phyloP scores from a whole-genome alignment of 352 stramenopile species.

The Pythium graminicola region DNA sequence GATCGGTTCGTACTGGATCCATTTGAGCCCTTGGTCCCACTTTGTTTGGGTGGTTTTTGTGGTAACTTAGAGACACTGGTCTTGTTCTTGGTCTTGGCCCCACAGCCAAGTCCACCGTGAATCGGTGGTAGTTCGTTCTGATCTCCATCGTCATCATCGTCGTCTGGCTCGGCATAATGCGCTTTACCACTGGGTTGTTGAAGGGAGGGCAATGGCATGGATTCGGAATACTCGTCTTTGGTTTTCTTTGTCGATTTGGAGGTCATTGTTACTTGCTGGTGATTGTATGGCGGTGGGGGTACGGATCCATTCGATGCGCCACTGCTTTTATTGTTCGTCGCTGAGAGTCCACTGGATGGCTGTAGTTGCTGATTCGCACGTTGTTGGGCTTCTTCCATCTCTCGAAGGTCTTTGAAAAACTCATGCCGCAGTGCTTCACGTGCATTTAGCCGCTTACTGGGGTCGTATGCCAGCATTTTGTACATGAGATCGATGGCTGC shows the following conservation, averaged over 20 bases:
- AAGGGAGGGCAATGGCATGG: constrained; percentile 48
- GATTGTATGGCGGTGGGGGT: constrained; percentile 11
- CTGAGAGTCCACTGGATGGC: neutral
- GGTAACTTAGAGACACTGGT: constrained; percentile 5
- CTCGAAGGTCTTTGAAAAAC: constrained; percentile 86
- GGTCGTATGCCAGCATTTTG: constrained; percentile 88
- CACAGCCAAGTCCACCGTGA: constrained; percentile 25
- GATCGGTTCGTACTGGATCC: constrained; percentile 21
- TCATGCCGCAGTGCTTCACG: constrained; percentile 85
- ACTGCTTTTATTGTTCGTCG: neutral
- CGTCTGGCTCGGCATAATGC: constrained; percentile 17
- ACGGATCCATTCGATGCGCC: neutral
- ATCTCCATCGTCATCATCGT: constrained; percentile 25
- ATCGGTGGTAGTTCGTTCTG: constrained; percentile 50
- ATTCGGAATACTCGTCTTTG: constrained; percentile 46
- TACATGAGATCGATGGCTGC: constrained; percentile 85
- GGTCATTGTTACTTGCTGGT: constrained; percentile 26
- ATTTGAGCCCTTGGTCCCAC: constrained; percentile 3
- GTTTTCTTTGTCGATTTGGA: constrained; percentile 35
- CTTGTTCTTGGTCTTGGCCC: constrained; percentile 14
- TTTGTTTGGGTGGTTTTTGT: constrained; percentile 9
- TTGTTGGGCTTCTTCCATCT: constrained; percentile 57
- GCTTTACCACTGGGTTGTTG: constrained; percentile 18
- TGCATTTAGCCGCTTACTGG: constrained; percentile 85
- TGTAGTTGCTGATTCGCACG: constrained; percentile 31